Conservation (phyloP, 495 filamentous ascomycete species). For the Neurospora sp. region DNA sequence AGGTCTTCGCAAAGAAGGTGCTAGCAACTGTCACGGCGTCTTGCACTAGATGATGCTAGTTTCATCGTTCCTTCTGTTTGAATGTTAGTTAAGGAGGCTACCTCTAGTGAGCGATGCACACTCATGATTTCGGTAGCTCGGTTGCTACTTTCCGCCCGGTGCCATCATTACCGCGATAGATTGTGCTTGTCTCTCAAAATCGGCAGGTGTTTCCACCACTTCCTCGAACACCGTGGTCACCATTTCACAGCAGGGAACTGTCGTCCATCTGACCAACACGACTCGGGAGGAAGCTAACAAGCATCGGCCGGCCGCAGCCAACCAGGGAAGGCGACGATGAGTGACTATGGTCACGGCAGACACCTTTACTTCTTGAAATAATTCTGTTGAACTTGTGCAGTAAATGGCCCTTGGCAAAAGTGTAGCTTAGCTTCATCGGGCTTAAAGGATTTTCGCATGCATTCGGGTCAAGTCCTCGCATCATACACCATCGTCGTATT, state of each 20-base stretch:
- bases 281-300: background rate
- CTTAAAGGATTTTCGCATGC: background rate
- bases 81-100: background rate
- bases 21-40: background rate
- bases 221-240: background rate
- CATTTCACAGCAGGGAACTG: background rate
- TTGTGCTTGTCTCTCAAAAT: background rate
- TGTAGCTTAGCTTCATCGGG: background rate
- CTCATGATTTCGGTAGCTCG: background rate
- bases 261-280: background rate
- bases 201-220: background rate
- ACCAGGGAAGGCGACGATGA: background rate
- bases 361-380: background rate
- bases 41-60: background rate
- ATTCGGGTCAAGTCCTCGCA: background rate
- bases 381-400: background rate
- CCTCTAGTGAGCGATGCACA: background rate
- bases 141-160: background rate
- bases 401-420: background rate
- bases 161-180: background rate
- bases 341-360: background rate
- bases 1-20: background rate
- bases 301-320: background rate
- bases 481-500: background rate
- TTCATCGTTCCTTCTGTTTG: background rate